These are phyloP conservation scores for Sarocladium kiliense DNA, from an alignment of 2,329 filamentous ascomycete species.

Conservation along the genomic window DNA sequence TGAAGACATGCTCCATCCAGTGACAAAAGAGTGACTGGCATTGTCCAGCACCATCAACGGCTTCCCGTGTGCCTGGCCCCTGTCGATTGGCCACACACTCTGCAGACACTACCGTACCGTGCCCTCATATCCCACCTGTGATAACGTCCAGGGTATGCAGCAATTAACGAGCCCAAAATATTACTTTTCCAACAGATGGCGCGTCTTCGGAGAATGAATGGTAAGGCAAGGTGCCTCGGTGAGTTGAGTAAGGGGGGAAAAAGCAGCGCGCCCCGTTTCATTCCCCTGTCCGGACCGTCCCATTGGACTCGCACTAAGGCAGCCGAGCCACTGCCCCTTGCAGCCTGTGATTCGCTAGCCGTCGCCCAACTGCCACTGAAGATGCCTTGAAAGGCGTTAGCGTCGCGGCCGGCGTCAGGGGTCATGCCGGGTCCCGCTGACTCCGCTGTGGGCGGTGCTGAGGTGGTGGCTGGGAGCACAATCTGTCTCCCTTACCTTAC, in stretches of 20 bases:
- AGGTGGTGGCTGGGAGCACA: neutral
- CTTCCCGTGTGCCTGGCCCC: neutral
- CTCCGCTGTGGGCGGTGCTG: neutral
- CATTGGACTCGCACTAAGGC: conserved; percentile 2
- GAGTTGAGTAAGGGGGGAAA: no score
- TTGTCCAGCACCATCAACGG: no score
- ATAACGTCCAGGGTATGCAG: neutral
- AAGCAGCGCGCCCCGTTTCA: conserved; percentile 1
- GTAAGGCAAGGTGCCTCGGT: no score
- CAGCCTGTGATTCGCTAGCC: neutral
- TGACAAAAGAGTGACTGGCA: no score
- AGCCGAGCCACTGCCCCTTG: neutral
- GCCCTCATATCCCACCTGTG: neutral
- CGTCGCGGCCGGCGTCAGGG: neutral
- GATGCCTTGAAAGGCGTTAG: neutral
- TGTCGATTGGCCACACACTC: neutral
- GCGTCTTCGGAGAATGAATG: no score
- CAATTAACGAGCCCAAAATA: neutral
- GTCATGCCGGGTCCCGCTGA: conserved; percentile 1
- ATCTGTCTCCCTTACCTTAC: no score
- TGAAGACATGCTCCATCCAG: no score
- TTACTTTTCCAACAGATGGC: no score
- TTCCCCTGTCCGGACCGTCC: conserved; percentile 2
- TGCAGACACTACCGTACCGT: neutral
- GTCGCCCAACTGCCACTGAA: neutral